Percentiles rank a stretch among this genome's conserved stretches.
Conservation (phyloP, 2,329 filamentous ascomycete species). For the Esteya vermicola region DNA sequence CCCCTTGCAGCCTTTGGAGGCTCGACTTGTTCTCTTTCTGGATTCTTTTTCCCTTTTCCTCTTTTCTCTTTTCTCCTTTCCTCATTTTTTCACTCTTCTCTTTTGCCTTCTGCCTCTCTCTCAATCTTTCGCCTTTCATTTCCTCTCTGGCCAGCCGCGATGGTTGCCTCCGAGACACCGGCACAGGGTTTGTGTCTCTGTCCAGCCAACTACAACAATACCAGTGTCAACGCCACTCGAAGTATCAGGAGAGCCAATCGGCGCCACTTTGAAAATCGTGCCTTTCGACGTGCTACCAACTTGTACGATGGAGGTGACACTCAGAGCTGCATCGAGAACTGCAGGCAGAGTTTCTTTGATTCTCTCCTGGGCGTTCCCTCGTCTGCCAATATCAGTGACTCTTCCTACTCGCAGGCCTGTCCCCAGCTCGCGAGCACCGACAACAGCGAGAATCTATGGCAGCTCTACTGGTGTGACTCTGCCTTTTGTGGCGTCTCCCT, state of each 20-base stretch:
- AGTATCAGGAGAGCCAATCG: too few relatives aligned
- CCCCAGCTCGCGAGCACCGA: background rate
- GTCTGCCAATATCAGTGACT: too few relatives aligned
- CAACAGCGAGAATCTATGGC: conserved; percentile 21
- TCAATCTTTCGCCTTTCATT: background rate
- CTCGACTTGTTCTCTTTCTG: background rate
- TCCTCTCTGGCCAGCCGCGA: background rate
- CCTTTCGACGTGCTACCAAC: background rate
- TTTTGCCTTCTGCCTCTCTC: background rate
- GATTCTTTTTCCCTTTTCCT: background rate
- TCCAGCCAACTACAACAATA: too few relatives aligned
- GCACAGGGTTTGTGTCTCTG: conserved; percentile 9
- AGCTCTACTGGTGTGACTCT: conserved; percentile 37
- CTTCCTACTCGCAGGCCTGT: conserved; percentile 2
- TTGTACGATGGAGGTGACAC: conserved; percentile 6
- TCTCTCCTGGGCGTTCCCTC: background rate
- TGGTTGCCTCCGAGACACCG: conserved; percentile 8
- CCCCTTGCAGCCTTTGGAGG: too few relatives aligned
- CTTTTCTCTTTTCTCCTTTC: background rate
- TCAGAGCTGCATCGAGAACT: conserved; percentile 6
- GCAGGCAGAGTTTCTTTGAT: conserved; percentile 7
- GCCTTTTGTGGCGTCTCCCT: conserved; percentile 33
- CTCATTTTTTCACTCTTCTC: background rate
- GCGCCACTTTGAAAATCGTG: too few relatives aligned
- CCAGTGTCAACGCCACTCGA: background rate